Conservation (phyloP, 495 filamentous ascomycete genomes). For the Achaetomiella virescens region DNA sequence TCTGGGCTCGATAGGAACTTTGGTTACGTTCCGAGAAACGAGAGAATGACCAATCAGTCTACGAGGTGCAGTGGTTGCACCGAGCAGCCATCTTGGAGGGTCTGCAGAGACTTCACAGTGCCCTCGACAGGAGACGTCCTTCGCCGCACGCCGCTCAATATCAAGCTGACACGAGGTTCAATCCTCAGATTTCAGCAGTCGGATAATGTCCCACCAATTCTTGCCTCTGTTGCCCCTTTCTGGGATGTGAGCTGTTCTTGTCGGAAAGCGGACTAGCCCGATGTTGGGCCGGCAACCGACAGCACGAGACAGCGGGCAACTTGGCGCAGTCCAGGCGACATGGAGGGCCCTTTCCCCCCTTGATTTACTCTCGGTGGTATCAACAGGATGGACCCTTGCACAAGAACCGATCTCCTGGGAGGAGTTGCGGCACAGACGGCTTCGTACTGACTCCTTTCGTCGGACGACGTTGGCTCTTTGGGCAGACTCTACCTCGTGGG, state of each 20-base stretch:
- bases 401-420: slow-evolving; percentile 28
- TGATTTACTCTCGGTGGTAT: slow-evolving; percentile 6
- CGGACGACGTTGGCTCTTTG: not conserved
- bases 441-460: slow-evolving; percentile 7
- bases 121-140: not conserved
- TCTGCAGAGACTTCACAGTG: not conserved
- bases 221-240: not conserved
- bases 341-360: not conserved
- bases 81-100: not conserved
- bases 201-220: not conserved
- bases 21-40: slow-evolving; percentile 5
- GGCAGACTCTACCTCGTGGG: slow-evolving; percentile 1
- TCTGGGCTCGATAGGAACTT: not conserved
- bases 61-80: not conserved
- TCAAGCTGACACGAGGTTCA: not conserved
- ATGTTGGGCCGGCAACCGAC: not conserved
- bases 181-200: not conserved
- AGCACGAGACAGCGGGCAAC: not conserved
- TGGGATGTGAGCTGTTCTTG: not conserved
- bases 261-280: not conserved
- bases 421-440: slow-evolving; percentile 21
- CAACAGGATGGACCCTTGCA: slow-evolving; percentile 13
- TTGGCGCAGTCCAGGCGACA: not conserved
- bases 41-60: slow-evolving; percentile 1
- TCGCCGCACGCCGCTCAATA: not conserved